These are phyloP conservation scores for Stromatinia cepivora DNA, from an alignment of 2,329 filamentous ascomycete genomes.

Conservation along the genomic window DNA sequence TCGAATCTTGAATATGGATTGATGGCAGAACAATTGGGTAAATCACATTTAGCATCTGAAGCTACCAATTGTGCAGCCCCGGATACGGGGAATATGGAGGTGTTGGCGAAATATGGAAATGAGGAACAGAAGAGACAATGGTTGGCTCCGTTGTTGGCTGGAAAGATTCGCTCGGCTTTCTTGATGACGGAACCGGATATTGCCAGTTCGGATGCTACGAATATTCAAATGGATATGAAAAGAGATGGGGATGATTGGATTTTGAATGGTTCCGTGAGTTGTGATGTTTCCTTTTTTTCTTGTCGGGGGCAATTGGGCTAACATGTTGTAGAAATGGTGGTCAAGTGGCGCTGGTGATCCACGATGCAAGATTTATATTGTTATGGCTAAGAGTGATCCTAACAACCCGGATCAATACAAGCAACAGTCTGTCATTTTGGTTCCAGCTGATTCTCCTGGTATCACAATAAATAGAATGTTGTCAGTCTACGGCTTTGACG, in stretches of 20 bases:
- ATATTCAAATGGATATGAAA: constrained; percentile 81
- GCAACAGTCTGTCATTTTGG: constrained; percentile 91
- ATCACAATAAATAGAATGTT: constrained; percentile 95
- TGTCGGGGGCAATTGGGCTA: constrained; percentile 26
- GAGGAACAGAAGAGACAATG: constrained; percentile 81
- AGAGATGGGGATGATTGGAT: constrained; percentile 86
- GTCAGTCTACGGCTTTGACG: constrained; percentile 91
- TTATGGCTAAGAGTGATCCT: constrained; percentile 91
- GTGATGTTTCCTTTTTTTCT: neutral
- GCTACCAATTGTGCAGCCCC: constrained; percentile 89
- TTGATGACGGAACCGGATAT: constrained; percentile 92
- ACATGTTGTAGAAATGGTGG: constrained; percentile 84
- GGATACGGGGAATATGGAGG: constrained; percentile 95
- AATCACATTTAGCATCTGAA: constrained; percentile 78
- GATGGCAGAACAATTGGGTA: constrained; percentile 95
- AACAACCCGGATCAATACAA: constrained; percentile 75
- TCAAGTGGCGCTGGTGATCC: constrained; percentile 92
- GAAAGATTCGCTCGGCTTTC: constrained; percentile 85
- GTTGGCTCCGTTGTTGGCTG: constrained; percentile 78
- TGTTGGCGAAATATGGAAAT: constrained; percentile 86
- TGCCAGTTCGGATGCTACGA: constrained; percentile 87
- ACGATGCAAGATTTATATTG: constrained; percentile 88
- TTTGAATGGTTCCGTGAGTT: constrained; percentile 75
- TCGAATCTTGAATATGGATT: constrained; percentile 95
- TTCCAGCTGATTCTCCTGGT: constrained; percentile 76